Evolutionary conservation across 2,329 filamentous ascomycete species (phyloP).

Genomic region (Ophiostoma piceae): DNA sequence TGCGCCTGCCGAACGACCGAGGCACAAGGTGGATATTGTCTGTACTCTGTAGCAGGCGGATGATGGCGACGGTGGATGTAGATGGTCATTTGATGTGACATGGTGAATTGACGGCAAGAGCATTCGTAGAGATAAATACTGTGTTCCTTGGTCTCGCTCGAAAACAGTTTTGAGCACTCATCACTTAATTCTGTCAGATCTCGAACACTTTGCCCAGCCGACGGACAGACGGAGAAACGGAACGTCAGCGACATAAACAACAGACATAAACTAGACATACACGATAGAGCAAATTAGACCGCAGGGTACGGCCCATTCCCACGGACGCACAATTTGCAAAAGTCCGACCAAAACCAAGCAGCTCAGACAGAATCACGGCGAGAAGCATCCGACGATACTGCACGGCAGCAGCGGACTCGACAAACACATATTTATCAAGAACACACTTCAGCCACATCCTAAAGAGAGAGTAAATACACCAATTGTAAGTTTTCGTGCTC

Average conservation of each 20-base stretch:
- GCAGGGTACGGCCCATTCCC: neutral
- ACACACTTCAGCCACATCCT: neutral
- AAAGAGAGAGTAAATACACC: neutral
- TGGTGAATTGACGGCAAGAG: neutral
- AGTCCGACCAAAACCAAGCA: neutral
- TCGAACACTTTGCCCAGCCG: neutral
- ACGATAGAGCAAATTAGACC: neutral
- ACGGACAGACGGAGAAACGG: neutral
- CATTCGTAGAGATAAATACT: neutral
- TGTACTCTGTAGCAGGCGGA: neutral
- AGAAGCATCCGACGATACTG: neutral
- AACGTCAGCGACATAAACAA: neutral
- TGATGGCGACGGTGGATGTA: neutral
- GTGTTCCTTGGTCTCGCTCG: neutral
- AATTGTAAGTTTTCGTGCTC: neutral
- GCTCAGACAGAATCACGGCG: neutral
- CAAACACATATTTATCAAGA: neutral
- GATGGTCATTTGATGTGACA: neutral
- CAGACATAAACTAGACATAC: neutral
- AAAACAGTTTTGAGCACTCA: neutral
- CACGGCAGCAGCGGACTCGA: neutral
- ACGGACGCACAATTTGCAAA: neutral
- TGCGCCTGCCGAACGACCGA: conserved; percentile 25
- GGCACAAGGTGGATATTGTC: conserved; percentile 21
- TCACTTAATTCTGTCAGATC: neutral